These are phyloP conservation scores for Planoprotostelium fungivorum DNA, from an alignment of 78 protist species.

Conservation along the genomic window DNA sequence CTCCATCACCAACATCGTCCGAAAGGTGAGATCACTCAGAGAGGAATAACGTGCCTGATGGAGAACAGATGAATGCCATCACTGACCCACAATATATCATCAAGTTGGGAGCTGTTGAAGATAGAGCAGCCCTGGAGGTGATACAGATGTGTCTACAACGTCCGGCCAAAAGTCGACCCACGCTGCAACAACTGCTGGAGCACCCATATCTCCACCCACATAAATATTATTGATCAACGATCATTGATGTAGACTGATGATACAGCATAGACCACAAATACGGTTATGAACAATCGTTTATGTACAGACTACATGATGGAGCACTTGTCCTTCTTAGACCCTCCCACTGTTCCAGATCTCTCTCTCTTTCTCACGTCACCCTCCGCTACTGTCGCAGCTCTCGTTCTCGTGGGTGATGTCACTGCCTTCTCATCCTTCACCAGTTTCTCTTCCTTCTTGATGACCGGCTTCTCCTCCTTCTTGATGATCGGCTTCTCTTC, in stretches of 20 bases:
- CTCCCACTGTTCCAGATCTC: no score
- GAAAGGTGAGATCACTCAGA: constrained; percentile 7
- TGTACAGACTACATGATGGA: not conserved
- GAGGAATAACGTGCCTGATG: not conserved
- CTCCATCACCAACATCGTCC: constrained; percentile 2
- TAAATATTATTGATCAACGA: no score
- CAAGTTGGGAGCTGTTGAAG: no score
- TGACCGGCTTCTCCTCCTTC: not conserved
- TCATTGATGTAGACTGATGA: no score
- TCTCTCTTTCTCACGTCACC: no score
- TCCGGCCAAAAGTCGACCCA: not conserved
- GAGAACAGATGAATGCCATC: not conserved
- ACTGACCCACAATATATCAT: not conserved
- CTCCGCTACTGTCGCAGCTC: not conserved
- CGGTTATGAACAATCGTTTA: no score
- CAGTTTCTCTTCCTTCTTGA: not conserved
- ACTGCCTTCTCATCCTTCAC: not conserved
- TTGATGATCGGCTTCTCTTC: not conserved
- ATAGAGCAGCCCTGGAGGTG: not conserved
- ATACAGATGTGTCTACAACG: not conserved
- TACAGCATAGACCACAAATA: no score
- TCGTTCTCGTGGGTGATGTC: not conserved
- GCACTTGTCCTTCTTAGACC: not conserved
- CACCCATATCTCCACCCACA: not conserved
- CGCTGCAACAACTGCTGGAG: not conserved